Percentiles rank a stretch among this genome's conserved stretches.
Conservation (phyloP, 805 yeast species). For the Grigorovia transvaalensis region DNA sequence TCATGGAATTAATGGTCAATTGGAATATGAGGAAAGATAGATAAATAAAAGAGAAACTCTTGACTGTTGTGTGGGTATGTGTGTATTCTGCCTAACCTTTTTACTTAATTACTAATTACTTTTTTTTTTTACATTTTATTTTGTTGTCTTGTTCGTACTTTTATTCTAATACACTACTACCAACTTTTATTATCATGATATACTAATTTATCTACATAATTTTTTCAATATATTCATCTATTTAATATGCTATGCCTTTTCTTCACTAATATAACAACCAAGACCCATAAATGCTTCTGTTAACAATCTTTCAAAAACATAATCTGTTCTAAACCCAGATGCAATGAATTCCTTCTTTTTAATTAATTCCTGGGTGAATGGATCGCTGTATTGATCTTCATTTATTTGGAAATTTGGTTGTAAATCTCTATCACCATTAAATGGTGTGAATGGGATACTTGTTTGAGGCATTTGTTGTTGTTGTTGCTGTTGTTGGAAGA, state of each 20-base stretch:
- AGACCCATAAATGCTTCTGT: conserved; percentile 87
- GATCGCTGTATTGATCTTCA: conserved; percentile 44
- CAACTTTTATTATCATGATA: too few species aligned
- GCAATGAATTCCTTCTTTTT: conserved; percentile 62
- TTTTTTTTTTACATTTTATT: too few species aligned
- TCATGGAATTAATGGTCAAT: background rate
- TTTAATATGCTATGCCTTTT: conserved; percentile 25
- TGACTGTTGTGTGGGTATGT: too few species aligned
- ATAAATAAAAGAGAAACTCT: too few species aligned
- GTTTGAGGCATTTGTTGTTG: conserved; percentile 1
- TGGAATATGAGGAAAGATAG: background rate
- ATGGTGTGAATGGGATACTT: conserved; percentile 75
- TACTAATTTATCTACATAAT: too few species aligned
- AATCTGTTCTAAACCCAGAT: conserved; percentile 69
- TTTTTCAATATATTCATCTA: background rate
- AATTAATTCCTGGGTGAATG: conserved; percentile 43
- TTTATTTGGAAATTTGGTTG: conserved; percentile 41
- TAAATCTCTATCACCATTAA: conserved; percentile 74
- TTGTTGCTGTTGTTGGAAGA: conserved; percentile 18
- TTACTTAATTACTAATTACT: too few species aligned
- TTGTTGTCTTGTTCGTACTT: background rate
- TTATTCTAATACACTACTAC: too few species aligned
- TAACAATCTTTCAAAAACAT: conserved; percentile 63
- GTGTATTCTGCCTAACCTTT: background rate
- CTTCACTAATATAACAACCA: conserved; percentile 66